These are phyloP conservation scores for Tricholoma furcatifolium DNA, from an alignment of 768 basidiomycete genomes.

Conservation along the genomic window DNA sequence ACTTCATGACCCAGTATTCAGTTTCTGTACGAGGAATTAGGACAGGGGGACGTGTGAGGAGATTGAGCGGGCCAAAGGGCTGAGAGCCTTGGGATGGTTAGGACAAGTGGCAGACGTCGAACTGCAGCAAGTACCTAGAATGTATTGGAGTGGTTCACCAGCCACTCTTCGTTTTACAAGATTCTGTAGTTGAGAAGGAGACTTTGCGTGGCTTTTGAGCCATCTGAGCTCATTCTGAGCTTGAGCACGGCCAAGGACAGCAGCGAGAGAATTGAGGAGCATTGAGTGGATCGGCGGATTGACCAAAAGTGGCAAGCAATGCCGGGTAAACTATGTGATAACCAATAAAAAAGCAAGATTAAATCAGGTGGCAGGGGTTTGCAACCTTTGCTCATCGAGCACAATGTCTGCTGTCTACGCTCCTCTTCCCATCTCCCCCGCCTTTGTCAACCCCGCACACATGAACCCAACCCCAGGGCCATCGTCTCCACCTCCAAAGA, in stretches of 20 bases:
- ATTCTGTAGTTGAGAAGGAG: constrained; percentile 26
- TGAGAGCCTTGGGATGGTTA: constrained; percentile 56
- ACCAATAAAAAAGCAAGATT: constrained; percentile 20
- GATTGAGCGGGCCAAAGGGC: constrained; percentile 82
- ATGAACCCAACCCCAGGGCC: constrained; percentile 47
- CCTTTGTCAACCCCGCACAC: constrained; percentile 43
- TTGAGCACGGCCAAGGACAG: constrained; percentile 32
- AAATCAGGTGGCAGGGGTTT: constrained; percentile 16
- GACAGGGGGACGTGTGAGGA: constrained; percentile 72
- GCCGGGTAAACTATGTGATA: constrained; percentile 13
- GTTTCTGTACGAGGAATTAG: constrained; percentile 97
- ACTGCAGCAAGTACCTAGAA: constrained; percentile 58
- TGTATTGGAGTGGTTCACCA: constrained; percentile 89
- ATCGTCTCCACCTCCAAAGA: constrained; percentile 38
- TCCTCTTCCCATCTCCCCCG: constrained; percentile 31
- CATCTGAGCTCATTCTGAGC: constrained; percentile 42
- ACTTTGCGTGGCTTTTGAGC: constrained; percentile 33
- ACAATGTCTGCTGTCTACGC: constrained; percentile 38
- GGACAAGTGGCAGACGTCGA: constrained; percentile 14
- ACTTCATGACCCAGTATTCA: constrained; percentile 72
- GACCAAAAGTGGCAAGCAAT: constrained; percentile 17
- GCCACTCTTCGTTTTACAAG: constrained; percentile 58
- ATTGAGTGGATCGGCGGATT: constrained; percentile 11
- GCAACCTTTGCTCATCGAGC: constrained; percentile 18
- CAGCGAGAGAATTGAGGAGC: constrained; percentile 29